Evolutionary conservation across 495 filamentous ascomycete genomes (phyloP), one percentile per base, ranked within the genome.

Genomic region (Monascus purpureus): DNA sequence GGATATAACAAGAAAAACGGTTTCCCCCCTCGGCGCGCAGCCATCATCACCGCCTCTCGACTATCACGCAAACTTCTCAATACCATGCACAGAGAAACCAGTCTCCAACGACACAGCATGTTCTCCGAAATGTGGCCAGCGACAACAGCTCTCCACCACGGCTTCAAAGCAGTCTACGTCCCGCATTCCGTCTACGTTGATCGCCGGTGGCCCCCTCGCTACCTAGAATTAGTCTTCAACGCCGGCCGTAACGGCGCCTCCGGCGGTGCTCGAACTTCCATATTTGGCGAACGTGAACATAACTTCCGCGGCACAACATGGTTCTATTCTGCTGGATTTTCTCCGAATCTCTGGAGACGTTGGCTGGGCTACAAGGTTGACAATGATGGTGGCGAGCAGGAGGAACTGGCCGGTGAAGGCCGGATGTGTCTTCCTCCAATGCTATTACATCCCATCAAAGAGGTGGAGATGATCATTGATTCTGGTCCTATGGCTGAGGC

Each of bases 111-210:
- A 31, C 88, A 88, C 55, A 79, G 77, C 40, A 87, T 90, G 58
- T 96, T 93, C 60, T 80, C 82, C 0, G 90, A 97, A 53, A 95
- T 95, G 86, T 95, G 82, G 82, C 80, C 87, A 1, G 79, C 79
- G 12, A 82, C 80, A 0, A 68, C 75, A 3, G 81, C 87, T 6
- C 65, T 97, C 2, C 92, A 96, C 32, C 90, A 96, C 48, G 90
- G 90, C 8, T 74, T 83, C 63, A 97, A 97, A 57, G 90, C 83
- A 28, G 90, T 97, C 14, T 94, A 77, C 45, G 84, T 77, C 8
- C 90, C 90, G 1, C 90, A 97, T 47, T 84, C 88, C 0, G 67
- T 93, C 23, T 94, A 80, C 49, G 71, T 97, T 14, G 90, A 97
- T 50, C 80, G 90, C 27, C 65, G 70, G 30, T 97, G 90, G 90